phyloP scores from a whole-genome alignment of 1,284 basidiomycete species.

The Rhodotorula sp. region DNA sequence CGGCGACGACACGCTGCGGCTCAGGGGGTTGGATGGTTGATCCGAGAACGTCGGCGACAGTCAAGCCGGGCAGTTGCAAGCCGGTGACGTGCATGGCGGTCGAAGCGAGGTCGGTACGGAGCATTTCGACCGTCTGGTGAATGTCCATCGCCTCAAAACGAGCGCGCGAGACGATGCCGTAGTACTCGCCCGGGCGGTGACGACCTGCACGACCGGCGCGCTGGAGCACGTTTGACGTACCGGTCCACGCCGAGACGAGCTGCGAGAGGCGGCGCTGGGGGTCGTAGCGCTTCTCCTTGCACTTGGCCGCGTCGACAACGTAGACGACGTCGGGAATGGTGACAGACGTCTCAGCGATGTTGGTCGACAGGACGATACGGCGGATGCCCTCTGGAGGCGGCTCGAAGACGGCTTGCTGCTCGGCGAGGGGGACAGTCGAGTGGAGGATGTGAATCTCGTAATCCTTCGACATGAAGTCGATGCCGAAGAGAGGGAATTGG shows the following conservation, averaged over 20 bases:
- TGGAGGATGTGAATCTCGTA: conserved; percentile 85
- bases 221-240: conserved; percentile 88
- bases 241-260: conserved; percentile 85
- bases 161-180: conserved; percentile 69
- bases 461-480: conserved; percentile 60
- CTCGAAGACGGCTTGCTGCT: conserved; percentile 88
- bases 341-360: conserved; percentile 93
- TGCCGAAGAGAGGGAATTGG: conserved; percentile 57
- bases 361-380: conserved; percentile 86
- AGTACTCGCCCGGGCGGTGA: conserved; percentile 89
- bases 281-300: conserved; percentile 93
- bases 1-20: conserved; percentile 70
- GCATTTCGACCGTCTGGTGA: conserved; percentile 92
- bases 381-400: conserved; percentile 73
- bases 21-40: conserved; percentile 89
- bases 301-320: conserved; percentile 82
- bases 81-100: conserved; percentile 97
- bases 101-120: conserved; percentile 72
- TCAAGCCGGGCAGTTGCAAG: conserved; percentile 83
- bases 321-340: conserved; percentile 97
- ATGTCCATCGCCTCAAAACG: conserved; percentile 67
- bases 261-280: conserved; percentile 82
- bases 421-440: conserved; percentile 81
- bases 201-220: conserved; percentile 91
- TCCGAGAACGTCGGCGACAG: conserved; percentile 80